A percentile compares a stretch with the other conserved stretches of the same genome.
Conservation (phyloP, 2,329 filamentous ascomycete species). For the Talaromyces sp. region DNA sequence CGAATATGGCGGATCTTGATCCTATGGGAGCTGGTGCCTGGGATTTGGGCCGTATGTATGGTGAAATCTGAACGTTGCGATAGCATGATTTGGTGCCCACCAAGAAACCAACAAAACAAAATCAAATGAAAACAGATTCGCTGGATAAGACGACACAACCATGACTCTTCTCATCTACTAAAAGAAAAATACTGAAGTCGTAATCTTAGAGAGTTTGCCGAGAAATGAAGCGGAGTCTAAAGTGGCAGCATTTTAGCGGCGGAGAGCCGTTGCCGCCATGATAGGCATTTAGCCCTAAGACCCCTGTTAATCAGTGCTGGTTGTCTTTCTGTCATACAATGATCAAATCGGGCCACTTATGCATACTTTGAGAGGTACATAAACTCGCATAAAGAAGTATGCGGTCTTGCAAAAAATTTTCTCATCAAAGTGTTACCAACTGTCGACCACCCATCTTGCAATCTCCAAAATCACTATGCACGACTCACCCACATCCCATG, state of each 20-base stretch:
- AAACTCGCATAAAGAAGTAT: not conserved
- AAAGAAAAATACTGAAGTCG: too few species aligned
- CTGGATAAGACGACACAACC: too few species aligned
- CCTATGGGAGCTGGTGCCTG: not conserved
- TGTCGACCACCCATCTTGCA: not conserved
- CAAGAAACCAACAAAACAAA: too few species aligned
- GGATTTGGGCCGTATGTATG: not conserved
- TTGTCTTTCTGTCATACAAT: not conserved
- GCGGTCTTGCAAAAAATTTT: not conserved
- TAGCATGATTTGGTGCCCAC: not conserved
- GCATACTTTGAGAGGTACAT: not conserved
- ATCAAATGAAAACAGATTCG: too few species aligned
- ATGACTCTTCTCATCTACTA: too few species aligned
- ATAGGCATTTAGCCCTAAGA: not conserved
- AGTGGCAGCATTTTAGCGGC: not conserved
- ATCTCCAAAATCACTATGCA: not conserved
- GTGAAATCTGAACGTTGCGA: not conserved
- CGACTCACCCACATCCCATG: not conserved
- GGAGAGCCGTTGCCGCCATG: not conserved
- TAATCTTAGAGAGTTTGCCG: too few species aligned
- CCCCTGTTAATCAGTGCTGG: not conserved
- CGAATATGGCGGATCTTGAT: not conserved
- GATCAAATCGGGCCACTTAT: not conserved
- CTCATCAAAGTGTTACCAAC: not conserved
- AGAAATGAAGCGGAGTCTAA: too few species aligned